phyloP scores from a whole-genome alignment of 164 flowering plant species.

The Annona squamosa region DNA sequence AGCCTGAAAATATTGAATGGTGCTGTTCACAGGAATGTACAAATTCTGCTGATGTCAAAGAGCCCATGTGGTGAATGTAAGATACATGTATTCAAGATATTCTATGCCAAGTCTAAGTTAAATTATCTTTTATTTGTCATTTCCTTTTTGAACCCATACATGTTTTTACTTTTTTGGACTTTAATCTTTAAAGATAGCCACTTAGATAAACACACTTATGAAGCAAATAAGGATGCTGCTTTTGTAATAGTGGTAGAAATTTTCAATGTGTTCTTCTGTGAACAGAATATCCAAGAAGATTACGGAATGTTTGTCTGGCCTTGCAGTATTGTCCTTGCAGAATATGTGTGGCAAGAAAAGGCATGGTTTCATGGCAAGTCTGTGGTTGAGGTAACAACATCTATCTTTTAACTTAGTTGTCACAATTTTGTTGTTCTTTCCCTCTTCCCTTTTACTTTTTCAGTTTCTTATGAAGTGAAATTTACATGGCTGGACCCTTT shows the following conservation, averaged over 20 bases:
- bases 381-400: constrained; percentile 60
- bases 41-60: no score
- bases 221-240: background rate
- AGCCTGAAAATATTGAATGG: no score
- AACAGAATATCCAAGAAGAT: constrained; percentile 77
- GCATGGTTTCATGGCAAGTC: constrained; percentile 44
- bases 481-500: background rate
- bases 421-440: background rate
- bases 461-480: background rate
- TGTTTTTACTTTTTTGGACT: background rate
- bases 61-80: no score
- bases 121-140: background rate
- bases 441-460: background rate
- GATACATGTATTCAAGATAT: no score
- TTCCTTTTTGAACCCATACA: no score
- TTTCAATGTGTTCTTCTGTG: background rate
- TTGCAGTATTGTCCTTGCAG: constrained; percentile 72
- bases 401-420: background rate
- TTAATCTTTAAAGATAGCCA: background rate
- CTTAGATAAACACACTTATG: background rate
- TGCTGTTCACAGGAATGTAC: no score
- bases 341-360: constrained; percentile 89
- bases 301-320: constrained; percentile 98
- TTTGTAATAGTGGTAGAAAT: background rate
- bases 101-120: background rate